Evolutionary conservation across 2,329 filamentous ascomycete genomes (phyloP), one percentile per base, ranked within the genome.

Genomic region (Monosporascus sp.): DNA sequence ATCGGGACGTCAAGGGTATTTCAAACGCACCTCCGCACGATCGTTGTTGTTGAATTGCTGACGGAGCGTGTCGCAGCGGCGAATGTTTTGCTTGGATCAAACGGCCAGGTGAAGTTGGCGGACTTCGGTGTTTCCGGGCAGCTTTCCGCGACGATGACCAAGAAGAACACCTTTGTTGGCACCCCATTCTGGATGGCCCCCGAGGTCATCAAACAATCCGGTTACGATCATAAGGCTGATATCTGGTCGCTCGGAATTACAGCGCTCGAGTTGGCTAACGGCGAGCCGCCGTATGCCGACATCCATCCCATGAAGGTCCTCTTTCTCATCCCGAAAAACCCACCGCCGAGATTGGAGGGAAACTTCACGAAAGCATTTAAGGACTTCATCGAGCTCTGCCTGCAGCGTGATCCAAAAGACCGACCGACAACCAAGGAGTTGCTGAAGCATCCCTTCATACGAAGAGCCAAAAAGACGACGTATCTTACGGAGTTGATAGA

Each of bases 171-270:
- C 0, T 99, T 97, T 70, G 93, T 99, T 34, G 94, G 94, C 36
- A 97, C 93, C 0, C 93, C 94, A 1, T 99, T 97, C 70, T 99
- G 94, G 94, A 99, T 99, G 93, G 93, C 94, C 3, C 93, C 93
- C 11, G 93, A 99, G 73, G 93, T 97, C 52, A 99, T 99, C 71
- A 96, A 96, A 74, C 93, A 99, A 71, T 96, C 91, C 54, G 93
- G 93, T 48, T 97, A 97, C 75, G 93, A 97, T 71, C 91, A 96
- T 75, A 97, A 97, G 74, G 93, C 93, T 45, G 93, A 97, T 68
- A 96, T 97, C 54, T 97, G 93, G 93, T 97, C 93, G 2, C 77
- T 97, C 19, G 93, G 93, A 40, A 97, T 97, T 68, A 97, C 93
- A 1, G 92, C 93, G 2, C 82, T 97, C 43, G 93, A 97, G 70